A percentile compares a stretch with the other conserved stretches of the same genome.
phyloP scores from a whole-genome alignment of 177 flowering plant species.

The Vitis hybrid region DNA sequence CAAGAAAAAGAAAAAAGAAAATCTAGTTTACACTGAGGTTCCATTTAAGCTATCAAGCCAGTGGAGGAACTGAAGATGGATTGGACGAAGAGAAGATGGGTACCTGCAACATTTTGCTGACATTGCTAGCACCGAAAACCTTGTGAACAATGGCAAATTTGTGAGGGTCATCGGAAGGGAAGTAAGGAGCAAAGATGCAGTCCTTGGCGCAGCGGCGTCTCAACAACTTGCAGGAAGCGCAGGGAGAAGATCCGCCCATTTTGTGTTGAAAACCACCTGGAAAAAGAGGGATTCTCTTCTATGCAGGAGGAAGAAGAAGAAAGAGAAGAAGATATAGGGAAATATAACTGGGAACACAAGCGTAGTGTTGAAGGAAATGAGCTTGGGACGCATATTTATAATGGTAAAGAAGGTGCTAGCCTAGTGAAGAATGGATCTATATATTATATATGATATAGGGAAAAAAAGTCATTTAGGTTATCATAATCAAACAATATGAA shows the following conservation, averaged over 20 bases:
- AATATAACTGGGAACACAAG: not conserved
- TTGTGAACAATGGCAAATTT: slow-evolving; percentile 65
- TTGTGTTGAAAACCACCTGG: not conserved
- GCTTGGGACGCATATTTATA: slow-evolving; percentile 21
- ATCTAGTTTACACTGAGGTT: not conserved
- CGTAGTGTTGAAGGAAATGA: slow-evolving; percentile 17
- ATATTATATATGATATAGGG: not conserved
- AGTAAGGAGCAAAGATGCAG: slow-evolving; percentile 74
- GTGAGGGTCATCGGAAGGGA: slow-evolving; percentile 59
- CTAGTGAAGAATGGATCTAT: slow-evolving; percentile 19
- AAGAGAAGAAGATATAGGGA: not conserved
- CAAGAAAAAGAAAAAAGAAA: slow-evolving; percentile 9
- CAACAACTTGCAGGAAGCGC: slow-evolving; percentile 69
- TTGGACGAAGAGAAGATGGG: not conserved
- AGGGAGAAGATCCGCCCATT: slow-evolving; percentile 51
- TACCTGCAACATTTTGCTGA: slow-evolving; percentile 74
- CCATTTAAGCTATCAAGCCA: too few species aligned
- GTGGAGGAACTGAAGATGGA: too few species aligned
- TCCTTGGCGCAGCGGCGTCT: slow-evolving; percentile 70
- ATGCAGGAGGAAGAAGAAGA: not conserved
- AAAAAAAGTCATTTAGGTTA: too few species aligned
- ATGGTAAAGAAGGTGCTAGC: slow-evolving; percentile 7
- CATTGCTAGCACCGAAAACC: slow-evolving; percentile 81
- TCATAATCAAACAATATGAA: too few species aligned
- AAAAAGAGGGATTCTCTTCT: not conserved